phyloP scores from a whole-genome alignment of 1,284 basidiomycete genomes.

The Ceratobasidium sp. region DNA sequence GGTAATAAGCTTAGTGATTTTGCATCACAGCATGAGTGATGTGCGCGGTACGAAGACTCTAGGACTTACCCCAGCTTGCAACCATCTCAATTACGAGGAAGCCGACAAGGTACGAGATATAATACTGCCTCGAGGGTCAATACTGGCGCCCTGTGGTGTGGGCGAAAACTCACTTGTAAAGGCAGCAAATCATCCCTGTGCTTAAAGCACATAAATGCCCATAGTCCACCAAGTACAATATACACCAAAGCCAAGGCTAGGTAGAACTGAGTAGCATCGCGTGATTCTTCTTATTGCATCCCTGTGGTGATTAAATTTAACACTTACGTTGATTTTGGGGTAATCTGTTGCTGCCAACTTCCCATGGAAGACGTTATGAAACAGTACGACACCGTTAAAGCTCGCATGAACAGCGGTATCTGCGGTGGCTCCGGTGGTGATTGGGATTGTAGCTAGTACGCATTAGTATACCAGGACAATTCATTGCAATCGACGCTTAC shows the following conservation, averaged over 20 bases:
- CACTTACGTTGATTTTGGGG: conserved; percentile 95
- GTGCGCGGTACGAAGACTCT: not conserved
- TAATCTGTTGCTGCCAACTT: conserved; percentile 94
- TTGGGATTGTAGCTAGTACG: conserved; percentile 81
- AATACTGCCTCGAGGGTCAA: conserved; percentile 71
- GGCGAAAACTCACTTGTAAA: conserved; percentile 72
- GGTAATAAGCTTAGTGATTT: conserved; percentile 72
- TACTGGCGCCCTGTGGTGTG: conserved; percentile 12
- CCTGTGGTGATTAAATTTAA: conserved; percentile 2
- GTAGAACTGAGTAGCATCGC: conserved; percentile 79
- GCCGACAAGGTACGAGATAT: conserved; percentile 91
- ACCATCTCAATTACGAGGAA: conserved; percentile 96
- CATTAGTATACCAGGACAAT: not conserved
- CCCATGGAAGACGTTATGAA: conserved; percentile 91
- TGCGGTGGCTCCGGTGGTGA: conserved; percentile 64
- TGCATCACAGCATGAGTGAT: conserved; percentile 54
- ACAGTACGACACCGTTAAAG: conserved; percentile 86
- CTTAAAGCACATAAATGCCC: conserved; percentile 89
- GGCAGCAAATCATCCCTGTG: conserved; percentile 88
- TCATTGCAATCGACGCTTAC: conserved; percentile 63
- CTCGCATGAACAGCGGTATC: conserved; percentile 72
- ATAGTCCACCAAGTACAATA: conserved; percentile 73
- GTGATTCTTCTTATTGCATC: not conserved
- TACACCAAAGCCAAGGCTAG: conserved; percentile 86
- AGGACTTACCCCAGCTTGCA: conserved; percentile 80